A percentile compares a stretch with the other conserved stretches of the same genome.
These are phyloP conservation scores for Umbelopsis vinacea DNA, from an alignment of 192 early-diverging fungal genomes.

Conservation along the genomic window DNA sequence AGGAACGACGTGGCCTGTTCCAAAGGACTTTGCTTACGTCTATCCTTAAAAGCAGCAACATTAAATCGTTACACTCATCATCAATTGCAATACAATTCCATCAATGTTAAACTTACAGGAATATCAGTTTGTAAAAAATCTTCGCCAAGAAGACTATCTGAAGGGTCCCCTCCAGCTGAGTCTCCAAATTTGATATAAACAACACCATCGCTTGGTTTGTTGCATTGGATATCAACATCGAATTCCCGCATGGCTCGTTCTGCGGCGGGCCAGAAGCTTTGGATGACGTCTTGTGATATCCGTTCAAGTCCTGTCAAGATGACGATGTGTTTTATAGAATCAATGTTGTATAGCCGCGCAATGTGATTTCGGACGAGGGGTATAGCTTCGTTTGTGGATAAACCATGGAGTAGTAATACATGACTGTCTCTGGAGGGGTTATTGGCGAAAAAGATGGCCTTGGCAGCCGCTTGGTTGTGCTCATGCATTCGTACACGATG, in stretches of 20 bases:
- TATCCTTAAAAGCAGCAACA: not conserved
- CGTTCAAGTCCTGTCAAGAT: constrained; percentile 2
- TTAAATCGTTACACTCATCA: not conserved
- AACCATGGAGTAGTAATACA: not conserved
- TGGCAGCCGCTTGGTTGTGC: constrained; percentile 2
- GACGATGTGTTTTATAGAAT: constrained; percentile 14
- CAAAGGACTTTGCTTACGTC: not conserved
- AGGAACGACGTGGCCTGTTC: not conserved
- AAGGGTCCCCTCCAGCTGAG: not conserved
- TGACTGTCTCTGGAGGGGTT: constrained; percentile 13
- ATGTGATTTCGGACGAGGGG: constrained; percentile 7
- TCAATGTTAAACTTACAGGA: not conserved
- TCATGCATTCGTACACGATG: constrained; percentile 19
- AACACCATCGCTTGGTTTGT: constrained; percentile 16
- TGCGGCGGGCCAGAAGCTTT: not conserved
- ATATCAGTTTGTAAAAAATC: constrained; percentile 11
- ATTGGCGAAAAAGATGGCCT: constrained; percentile 13
- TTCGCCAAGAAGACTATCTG: not conserved
- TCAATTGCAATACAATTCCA: no score
- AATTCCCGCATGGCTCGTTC: constrained; percentile 17
- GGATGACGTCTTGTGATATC: not conserved
- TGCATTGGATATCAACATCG: constrained; percentile 14
- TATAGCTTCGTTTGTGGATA: constrained; percentile 12
- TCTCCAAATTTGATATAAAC: constrained; percentile 13
- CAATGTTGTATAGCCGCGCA: constrained; percentile 11